These are phyloP conservation scores for Pseudomicrostroma phylloplanum DNA, from an alignment of 1,284 basidiomycete species.

Conservation along the genomic window DNA sequence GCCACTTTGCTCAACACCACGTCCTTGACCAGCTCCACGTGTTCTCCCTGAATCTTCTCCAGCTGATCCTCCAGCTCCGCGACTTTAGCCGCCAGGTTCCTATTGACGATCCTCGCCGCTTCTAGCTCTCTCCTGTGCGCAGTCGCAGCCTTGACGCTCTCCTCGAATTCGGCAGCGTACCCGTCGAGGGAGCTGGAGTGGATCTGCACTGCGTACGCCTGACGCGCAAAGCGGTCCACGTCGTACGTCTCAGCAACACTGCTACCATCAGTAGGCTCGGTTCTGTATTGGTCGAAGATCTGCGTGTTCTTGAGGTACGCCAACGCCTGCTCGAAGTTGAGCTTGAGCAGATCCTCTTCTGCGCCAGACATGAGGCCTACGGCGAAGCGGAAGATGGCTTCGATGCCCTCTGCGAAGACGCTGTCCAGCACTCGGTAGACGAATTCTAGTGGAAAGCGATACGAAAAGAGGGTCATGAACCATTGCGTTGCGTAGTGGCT, in stretches of 20 bases:
- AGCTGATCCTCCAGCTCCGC: constrained; percentile 44
- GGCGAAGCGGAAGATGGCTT: constrained; percentile 92
- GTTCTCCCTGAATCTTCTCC: constrained; percentile 36
- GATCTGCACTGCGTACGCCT: constrained; percentile 45
- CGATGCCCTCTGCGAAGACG: constrained; percentile 90
- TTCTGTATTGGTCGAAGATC: constrained; percentile 36
- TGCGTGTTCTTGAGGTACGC: constrained; percentile 32
- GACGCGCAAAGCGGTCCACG: constrained; percentile 38
- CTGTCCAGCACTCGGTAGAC: constrained; percentile 93
- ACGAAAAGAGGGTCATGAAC: constrained; percentile 68
- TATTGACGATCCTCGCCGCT: constrained; percentile 42
- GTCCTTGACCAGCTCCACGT: constrained; percentile 47
- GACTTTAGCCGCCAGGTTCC: constrained; percentile 38
- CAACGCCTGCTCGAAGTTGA: constrained; percentile 39
- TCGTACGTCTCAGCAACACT: constrained; percentile 11
- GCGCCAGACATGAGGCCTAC: constrained; percentile 79
- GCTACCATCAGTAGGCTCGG: no score
- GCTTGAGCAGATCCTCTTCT: constrained; percentile 58
- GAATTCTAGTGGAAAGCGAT: constrained; percentile 85
- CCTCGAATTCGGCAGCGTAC: constrained; percentile 44
- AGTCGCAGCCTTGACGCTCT: constrained; percentile 36
- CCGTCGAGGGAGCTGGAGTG: constrained; percentile 38
- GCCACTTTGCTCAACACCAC: constrained; percentile 45
- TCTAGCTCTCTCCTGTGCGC: constrained; percentile 45
- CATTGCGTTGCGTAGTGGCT: constrained; percentile 89